phyloP scores from a whole-genome alignment of 164 flowering plant genomes.

The Taxillus chinensis region DNA sequence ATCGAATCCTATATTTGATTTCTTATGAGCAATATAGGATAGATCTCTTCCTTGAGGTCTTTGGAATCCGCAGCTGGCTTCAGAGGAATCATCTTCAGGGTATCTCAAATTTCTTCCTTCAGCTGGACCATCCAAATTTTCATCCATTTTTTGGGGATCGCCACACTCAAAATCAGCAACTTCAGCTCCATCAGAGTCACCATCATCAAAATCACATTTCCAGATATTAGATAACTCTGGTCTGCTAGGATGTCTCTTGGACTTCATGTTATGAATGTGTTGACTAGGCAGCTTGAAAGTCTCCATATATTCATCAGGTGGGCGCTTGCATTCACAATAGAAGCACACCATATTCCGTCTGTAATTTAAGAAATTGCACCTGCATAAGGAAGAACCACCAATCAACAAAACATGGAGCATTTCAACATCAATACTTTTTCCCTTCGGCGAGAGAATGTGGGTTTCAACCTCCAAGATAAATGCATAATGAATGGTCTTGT shows the following conservation, averaged over 20 bases:
- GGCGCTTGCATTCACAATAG: constrained; percentile 93
- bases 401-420: background rate
- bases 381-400: constrained; percentile 18
- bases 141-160: constrained; percentile 48
- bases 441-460: too few species aligned
- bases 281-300: constrained; percentile 41
- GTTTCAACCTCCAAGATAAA: too few species aligned
- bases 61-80: constrained; percentile 12
- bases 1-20: constrained; percentile 55
- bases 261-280: constrained; percentile 15
- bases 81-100: constrained; percentile 23
- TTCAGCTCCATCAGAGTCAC: constrained; percentile 98
- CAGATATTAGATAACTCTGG: constrained; percentile 65
- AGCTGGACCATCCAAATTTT: constrained; percentile 19
- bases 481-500: too few species aligned
- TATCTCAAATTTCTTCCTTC: constrained; percentile 18
- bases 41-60: constrained; percentile 21
- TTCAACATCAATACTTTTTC: background rate
- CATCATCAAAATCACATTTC: constrained; percentile 94
- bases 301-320: constrained; percentile 63
- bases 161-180: constrained; percentile 97
- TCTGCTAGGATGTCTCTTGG: constrained; percentile 31
- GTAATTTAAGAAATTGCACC: constrained; percentile 97
- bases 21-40: constrained; percentile 20
- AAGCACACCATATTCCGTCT: constrained; percentile 89